Conservation (phyloP, 1,284 basidiomycete species). For the Fomitiporia mediterranea region DNA sequence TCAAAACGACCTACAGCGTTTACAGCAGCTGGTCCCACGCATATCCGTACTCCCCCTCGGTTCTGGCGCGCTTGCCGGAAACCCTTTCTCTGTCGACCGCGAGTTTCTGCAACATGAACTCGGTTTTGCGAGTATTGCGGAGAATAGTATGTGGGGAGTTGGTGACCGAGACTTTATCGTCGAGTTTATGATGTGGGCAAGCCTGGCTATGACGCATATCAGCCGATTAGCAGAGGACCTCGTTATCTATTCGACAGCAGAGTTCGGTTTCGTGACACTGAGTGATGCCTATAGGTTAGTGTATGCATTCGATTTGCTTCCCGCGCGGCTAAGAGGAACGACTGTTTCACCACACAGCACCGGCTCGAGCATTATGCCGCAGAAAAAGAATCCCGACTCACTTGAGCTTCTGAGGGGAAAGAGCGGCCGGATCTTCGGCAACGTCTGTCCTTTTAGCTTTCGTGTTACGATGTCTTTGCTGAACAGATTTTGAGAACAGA, state of each 20-base stretch:
- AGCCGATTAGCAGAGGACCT: slow-evolving; percentile 95
- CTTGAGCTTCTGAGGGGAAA: slow-evolving; percentile 94
- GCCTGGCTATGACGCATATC: slow-evolving; percentile 88
- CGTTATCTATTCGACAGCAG: slow-evolving; percentile 94
- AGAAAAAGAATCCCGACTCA: slow-evolving; percentile 99
- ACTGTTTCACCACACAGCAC: slow-evolving; percentile 60
- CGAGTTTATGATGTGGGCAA: slow-evolving; percentile 97
- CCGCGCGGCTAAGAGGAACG: too few species aligned
- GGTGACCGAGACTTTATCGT: slow-evolving; percentile 96
- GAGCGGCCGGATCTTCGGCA: slow-evolving; percentile 90
- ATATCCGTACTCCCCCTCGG: slow-evolving; percentile 93
- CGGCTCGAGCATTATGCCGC: slow-evolving; percentile 99
- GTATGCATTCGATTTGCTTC: neutral
- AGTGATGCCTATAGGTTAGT: slow-evolving; percentile 92
- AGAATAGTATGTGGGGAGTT: slow-evolving; percentile 94
- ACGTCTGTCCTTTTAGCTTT: slow-evolving; percentile 45
- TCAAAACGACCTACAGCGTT: slow-evolving; percentile 80
- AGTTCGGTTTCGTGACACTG: slow-evolving; percentile 92
- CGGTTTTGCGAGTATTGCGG: slow-evolving; percentile 78
- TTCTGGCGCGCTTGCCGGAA: slow-evolving; percentile 92
- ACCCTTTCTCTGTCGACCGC: slow-evolving; percentile 89
- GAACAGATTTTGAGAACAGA: slow-evolving; percentile 40
- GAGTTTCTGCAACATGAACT: slow-evolving; percentile 85
- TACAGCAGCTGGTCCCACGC: slow-evolving; percentile 80
- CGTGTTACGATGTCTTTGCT: neutral